Evolutionary conservation across 306 rosid genomes (phyloP).

Genomic region (Astragalus membranaceus): DNA sequence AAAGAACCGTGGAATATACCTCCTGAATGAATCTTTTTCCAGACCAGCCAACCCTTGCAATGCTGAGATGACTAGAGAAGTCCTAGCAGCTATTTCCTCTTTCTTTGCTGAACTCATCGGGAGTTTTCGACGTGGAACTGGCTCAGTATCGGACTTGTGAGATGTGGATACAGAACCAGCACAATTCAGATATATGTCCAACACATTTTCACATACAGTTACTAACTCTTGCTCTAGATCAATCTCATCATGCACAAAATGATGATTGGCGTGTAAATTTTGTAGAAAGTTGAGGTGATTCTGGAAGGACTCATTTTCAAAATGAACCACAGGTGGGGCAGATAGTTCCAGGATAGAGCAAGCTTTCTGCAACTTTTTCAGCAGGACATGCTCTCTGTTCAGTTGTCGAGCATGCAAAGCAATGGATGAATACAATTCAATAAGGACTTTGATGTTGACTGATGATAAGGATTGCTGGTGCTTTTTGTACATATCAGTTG

Average conservation of each 20-base stretch:
- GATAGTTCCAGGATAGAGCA: slow-evolving; percentile 87
- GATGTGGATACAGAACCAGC: slow-evolving; percentile 38
- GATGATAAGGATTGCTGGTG: slow-evolving; percentile 50
- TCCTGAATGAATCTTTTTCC: slow-evolving; percentile 55
- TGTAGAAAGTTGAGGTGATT: slow-evolving; percentile 69
- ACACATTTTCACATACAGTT: slow-evolving; percentile 52
- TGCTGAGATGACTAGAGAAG: slow-evolving; percentile 64
- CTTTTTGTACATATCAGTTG: slow-evolving; percentile 56
- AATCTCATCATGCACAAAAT: slow-evolving; percentile 36
- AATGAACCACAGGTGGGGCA: slow-evolving; percentile 94
- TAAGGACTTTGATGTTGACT: slow-evolving; percentile 51
- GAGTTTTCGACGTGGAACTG: slow-evolving; percentile 47
- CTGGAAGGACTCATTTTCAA: slow-evolving; percentile 84
- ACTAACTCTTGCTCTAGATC: slow-evolving; percentile 62
- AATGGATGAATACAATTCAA: slow-evolving; percentile 55
- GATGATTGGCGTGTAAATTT: slow-evolving; percentile 27
- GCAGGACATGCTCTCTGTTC: slow-evolving; percentile 53
- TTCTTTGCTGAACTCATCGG: slow-evolving; percentile 76
- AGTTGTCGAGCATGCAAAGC: slow-evolving; percentile 76
- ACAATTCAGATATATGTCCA: slow-evolving; percentile 70
- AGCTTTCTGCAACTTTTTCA: slow-evolving; percentile 73
- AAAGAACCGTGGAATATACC: slow-evolving; percentile 61
- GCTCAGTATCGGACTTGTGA: slow-evolving; percentile 31
- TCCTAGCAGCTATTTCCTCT: slow-evolving; percentile 86
- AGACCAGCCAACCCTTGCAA: slow-evolving; percentile 55